Evolutionary conservation across 306 rosid species (phyloP).

Genomic region (Vigna radiata): DNA sequence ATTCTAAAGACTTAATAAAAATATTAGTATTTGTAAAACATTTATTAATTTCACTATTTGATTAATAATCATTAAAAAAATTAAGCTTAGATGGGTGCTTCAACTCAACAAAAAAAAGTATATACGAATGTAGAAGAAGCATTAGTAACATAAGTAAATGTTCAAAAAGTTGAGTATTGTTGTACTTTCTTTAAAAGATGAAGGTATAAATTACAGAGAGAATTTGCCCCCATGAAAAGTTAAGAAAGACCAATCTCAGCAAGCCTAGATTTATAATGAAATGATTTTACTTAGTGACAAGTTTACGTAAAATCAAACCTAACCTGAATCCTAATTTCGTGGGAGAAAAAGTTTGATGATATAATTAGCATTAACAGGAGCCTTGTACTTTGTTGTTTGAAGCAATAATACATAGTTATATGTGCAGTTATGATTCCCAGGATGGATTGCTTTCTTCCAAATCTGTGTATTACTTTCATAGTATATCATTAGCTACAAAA

Average conservation of each 20-base stretch:
- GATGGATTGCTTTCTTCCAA: background rate
- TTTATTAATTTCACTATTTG: no score
- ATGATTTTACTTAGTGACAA: background rate
- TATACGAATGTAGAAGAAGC: no score
- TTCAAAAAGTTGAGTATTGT: background rate
- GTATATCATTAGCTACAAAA: slow-evolving; percentile 4
- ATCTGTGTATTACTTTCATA: background rate
- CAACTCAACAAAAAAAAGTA: no score
- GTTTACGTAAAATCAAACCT: background rate
- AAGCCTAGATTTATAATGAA: background rate
- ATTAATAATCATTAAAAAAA: background rate
- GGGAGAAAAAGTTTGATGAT: background rate
- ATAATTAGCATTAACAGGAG: background rate
- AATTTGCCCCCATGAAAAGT: background rate
- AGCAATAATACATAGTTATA: background rate
- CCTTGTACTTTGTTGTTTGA: slow-evolving; percentile 24
- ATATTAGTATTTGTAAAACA: no score
- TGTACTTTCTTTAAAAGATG: no score
- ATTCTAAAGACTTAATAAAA: no score
- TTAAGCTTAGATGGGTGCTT: no score
- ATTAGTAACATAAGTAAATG: no score
- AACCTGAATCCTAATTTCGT: background rate
- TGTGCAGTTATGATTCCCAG: background rate
- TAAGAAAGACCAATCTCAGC: background rate
- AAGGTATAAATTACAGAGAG: background rate